phyloP scores from a whole-genome alignment of 805 yeast species.

The Tetrapisispora taiwanensis region DNA sequence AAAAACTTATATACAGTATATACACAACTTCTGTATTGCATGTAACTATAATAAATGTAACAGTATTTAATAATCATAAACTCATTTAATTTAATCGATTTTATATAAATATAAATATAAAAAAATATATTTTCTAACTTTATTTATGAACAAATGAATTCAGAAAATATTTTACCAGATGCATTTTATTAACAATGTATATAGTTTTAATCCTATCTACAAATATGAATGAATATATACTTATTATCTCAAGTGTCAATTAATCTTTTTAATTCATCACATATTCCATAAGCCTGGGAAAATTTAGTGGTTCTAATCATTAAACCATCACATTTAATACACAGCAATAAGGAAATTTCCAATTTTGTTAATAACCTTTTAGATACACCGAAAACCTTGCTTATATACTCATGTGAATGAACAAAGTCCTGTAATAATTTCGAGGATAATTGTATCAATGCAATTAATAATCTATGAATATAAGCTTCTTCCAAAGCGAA shows the following conservation, averaged over 20 bases:
- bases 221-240: too few species aligned
- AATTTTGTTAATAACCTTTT: slow-evolving; percentile 20
- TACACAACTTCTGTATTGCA: too few species aligned
- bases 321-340: slow-evolving; percentile 13
- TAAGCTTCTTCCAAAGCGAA: slow-evolving; percentile 29
- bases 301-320: slow-evolving; percentile 14
- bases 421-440: slow-evolving; percentile 40
- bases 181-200: too few species aligned
- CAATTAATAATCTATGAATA: slow-evolving; percentile 36
- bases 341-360: slow-evolving; percentile 18
- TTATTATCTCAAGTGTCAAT: neutral
- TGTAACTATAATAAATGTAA: too few species aligned
- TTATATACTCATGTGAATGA: slow-evolving; percentile 37
- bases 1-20: too few species aligned
- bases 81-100: too few species aligned
- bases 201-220: too few species aligned
- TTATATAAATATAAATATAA: too few species aligned
- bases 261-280: slow-evolving; percentile 8
- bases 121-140: too few species aligned
- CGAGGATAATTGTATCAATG: slow-evolving; percentile 36
- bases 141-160: too few species aligned
- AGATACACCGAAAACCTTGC: slow-evolving; percentile 39
- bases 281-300: slow-evolving; percentile 7
- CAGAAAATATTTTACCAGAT: too few species aligned
- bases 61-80: too few species aligned